A percentile compares a stretch with the other conserved stretches of the same genome.
Evolutionary conservation across 306 rosid species (phyloP).

Genomic region (Cucumis cinereus): DNA sequence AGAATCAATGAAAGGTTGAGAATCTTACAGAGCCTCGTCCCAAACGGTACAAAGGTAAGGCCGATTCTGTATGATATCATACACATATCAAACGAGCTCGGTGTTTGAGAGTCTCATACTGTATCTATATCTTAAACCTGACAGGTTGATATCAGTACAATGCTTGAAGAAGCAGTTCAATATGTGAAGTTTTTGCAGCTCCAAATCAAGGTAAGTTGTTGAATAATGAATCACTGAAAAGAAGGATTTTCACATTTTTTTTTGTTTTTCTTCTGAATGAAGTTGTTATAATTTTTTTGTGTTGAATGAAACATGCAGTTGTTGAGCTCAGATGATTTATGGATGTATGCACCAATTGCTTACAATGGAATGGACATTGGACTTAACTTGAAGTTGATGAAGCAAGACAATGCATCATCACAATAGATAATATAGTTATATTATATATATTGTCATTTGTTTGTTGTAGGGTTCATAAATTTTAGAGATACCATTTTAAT

Average conservation of each 20-base stretch:
- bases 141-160: slow-evolving; percentile 91
- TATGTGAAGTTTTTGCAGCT: slow-evolving; percentile 87
- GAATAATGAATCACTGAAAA: not conserved
- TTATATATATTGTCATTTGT: not conserved
- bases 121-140: slow-evolving; percentile 3
- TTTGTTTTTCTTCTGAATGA: not conserved
- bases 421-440: not conserved
- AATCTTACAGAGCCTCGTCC: slow-evolving; percentile 67
- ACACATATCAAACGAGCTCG: not conserved
- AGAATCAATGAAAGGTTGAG: slow-evolving; percentile 72
- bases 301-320: slow-evolving; percentile 32
- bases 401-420: slow-evolving; percentile 6
- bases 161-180: slow-evolving; percentile 88
- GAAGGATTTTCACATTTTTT: not conserved
- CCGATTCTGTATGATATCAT: not conserved
- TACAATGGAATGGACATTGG: slow-evolving; percentile 82
- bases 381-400: slow-evolving; percentile 31
- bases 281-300: not conserved
- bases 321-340: slow-evolving; percentile 69
- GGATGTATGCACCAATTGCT: slow-evolving; percentile 93
- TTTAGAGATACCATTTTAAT: not conserved
- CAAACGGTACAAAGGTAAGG: slow-evolving; percentile 80
- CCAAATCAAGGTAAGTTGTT: slow-evolving; percentile 67
- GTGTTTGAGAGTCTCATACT: not conserved
- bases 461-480: not conserved